Conservation (phyloP, 257 asterid species). For the Solanum phureja region DNA sequence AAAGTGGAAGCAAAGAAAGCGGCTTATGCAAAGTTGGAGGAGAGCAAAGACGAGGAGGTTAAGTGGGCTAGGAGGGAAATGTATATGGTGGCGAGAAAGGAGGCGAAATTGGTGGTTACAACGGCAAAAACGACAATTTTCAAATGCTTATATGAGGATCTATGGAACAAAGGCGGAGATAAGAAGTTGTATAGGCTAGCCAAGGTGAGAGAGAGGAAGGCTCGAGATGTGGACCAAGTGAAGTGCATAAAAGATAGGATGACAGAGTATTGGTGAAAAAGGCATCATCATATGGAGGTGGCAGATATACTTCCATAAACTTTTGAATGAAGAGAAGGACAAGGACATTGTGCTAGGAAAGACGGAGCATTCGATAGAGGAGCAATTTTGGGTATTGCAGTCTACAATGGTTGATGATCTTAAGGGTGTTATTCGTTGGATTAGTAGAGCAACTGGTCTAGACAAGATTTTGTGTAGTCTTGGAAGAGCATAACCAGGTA, state of each 20-base stretch:
- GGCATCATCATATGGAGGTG: not conserved
- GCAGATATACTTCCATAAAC: not conserved
- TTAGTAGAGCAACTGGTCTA: not conserved
- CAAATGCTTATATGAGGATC: not conserved
- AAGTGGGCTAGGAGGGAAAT: not conserved
- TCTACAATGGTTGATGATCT: not conserved
- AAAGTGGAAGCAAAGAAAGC: no score
- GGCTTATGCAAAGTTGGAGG: not conserved
- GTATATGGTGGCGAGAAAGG: not conserved
- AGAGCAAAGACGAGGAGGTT: not conserved
- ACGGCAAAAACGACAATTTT: not conserved
- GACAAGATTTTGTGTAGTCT: not conserved
- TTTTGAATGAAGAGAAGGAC: not conserved
- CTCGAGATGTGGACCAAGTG: not conserved
- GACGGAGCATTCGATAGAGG: not conserved
- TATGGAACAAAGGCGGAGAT: not conserved
- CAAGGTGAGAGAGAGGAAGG: not conserved
- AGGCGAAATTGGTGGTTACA: not conserved
- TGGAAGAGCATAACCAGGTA: not conserved
- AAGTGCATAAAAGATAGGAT: not conserved
- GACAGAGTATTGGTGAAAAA: no score
- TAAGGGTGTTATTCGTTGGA: not conserved
- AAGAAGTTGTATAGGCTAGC: not conserved
- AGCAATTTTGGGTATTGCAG: not conserved
- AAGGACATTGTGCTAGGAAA: not conserved